Base-by-base conservation (phyloP, 306 rosid genomes). In the Oemleria cerasiformis region DNA sequence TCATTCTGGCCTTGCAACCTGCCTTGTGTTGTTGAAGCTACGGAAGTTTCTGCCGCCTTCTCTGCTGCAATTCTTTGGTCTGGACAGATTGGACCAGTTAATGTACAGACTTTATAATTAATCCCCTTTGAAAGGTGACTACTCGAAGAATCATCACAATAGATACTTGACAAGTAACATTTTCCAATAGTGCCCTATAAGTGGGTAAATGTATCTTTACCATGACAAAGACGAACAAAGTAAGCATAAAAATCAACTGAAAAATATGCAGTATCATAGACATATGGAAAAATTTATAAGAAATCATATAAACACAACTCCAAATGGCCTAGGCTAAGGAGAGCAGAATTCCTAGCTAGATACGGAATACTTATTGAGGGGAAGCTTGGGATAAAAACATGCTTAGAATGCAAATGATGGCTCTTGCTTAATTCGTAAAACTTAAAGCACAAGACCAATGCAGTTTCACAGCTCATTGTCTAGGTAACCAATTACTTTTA, bases 21-120 rank as follows among this genome's bases (percentile, higher is more conserved):
- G 70, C 87, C 96, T 78, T 84, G 96, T 77, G 78, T 83, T 19
- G 90, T 79, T 61, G 96, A 86, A 75, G 91, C 96, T 63, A 82
- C 83, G 82, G 87, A 85, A 75, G 84, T 79, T 80, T 87, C 94
- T 2, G 72, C 42, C 50, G 78, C 84, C 86, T 85, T 84, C 75
- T 85, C 96, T 51, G 73, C 65, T 71, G 77, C 70, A 78, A 16
- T 85, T 84, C 78, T 85, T 84, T 86, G 87, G 72, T 88, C 97
- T 88, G 90, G 49, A 74, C 74, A 76, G 53, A 81, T 71, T 68
- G 74, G 73, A 39, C 1, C 39, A 9, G 54, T 43, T 9, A 25
- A 50, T 50, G 36, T 50, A 50, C 42, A 80, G 48, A 51, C 8
- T n/a, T 51, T 51, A 9, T 3, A n/a, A 11, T 17, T 23, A 51